phyloP scores from a whole-genome alignment of 176 grass and related monocot species.

The Eleusine coracana region DNA sequence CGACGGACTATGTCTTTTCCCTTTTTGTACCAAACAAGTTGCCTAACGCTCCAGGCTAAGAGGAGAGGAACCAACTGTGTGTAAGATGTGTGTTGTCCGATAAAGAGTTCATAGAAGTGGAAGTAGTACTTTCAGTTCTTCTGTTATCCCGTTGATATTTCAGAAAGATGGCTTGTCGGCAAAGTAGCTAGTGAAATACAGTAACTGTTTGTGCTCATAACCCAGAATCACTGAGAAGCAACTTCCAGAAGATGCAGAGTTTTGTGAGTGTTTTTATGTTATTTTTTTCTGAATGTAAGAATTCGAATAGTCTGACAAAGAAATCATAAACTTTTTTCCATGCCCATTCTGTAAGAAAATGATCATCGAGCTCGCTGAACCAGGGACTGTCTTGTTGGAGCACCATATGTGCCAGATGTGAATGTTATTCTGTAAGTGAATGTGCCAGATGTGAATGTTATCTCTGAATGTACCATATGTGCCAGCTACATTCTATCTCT shows the following conservation, averaged over 20 bases:
- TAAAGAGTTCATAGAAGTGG: too few relatives aligned
- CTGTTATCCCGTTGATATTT: conserved; percentile 12
- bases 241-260: not conserved
- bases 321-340: conserved; percentile 5
- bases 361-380: not conserved
- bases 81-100: not conserved
- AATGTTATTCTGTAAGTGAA: not conserved
- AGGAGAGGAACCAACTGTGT: conserved; percentile 5
- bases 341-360: not conserved
- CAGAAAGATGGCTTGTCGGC: not conserved
- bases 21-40: conserved; percentile 3
- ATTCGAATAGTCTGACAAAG: not conserved
- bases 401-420: not conserved
- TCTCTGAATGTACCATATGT: not conserved
- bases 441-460: not conserved
- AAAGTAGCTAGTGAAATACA: not conserved
- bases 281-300: not conserved
- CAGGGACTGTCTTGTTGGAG: not conserved
- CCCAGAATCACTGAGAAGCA: conserved; percentile 14
- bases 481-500: too few relatives aligned
- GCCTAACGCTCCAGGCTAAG: conserved; percentile 15
- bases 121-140: not conserved
- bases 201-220: conserved; percentile 22
- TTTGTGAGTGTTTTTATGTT: not conserved
- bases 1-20: not conserved